Evolutionary conservation across 2,329 filamentous ascomycete species (phyloP).

Genomic region (Verticillium alfalfae): DNA sequence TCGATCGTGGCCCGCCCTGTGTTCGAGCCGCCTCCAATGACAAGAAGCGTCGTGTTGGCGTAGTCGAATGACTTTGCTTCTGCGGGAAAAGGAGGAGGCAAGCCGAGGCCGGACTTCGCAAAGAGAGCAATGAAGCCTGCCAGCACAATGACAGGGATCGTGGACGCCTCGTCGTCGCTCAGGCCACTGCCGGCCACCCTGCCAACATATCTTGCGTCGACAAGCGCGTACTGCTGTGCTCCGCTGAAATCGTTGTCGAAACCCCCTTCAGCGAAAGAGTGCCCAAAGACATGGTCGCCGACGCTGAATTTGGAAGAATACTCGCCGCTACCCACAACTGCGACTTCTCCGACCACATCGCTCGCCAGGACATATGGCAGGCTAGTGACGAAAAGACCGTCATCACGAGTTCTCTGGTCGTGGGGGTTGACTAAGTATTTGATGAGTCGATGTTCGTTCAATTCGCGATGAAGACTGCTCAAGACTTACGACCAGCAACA

Average conservation of each 20-base stretch:
- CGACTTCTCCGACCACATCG: conserved; percentile 2
- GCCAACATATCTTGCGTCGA: conserved; percentile 1
- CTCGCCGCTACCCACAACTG: not conserved
- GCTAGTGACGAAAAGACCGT: conserved; percentile 1
- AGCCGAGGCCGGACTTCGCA: not conserved
- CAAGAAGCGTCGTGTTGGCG: not conserved
- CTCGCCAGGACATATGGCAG: not conserved
- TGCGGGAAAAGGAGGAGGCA: not conserved
- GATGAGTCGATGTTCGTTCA: not conserved
- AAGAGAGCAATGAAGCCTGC: conserved; percentile 4
- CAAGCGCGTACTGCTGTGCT: conserved; percentile 2
- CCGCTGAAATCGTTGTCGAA: conserved; percentile 1
- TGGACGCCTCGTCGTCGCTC: conserved; percentile 2
- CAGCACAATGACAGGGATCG: conserved; percentile 1
- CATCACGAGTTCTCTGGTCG: conserved; percentile 2
- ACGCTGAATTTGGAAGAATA: not conserved
- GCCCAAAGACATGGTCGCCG: conserved; percentile 1
- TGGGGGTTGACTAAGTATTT: conserved; percentile 1
- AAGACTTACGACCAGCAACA: not conserved
- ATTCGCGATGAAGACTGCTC: not conserved
- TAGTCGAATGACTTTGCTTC: not conserved
- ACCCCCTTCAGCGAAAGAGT: not conserved
- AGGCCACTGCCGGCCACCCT: not conserved
- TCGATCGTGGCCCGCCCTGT: conserved; percentile 1
- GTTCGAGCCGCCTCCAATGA: conserved; percentile 2